These are phyloP conservation scores for Fusarium agapanthi DNA, from an alignment of 2,329 filamentous ascomycete genomes.

Conservation along the genomic window DNA sequence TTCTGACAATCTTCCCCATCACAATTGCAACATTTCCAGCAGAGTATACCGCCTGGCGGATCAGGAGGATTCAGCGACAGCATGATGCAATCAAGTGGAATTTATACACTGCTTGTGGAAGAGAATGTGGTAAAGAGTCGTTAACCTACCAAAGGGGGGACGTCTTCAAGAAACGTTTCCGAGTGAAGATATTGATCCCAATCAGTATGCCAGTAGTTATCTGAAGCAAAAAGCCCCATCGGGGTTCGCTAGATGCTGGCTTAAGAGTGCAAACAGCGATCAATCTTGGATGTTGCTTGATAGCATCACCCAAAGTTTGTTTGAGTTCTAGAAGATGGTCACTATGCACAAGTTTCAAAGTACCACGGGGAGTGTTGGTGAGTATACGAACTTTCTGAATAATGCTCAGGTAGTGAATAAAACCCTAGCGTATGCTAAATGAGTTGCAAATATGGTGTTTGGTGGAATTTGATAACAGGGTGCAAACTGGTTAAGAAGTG, in stretches of 20 bases:
- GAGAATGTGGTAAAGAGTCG: no score
- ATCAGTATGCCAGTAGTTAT: not conserved
- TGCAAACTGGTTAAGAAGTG: not conserved
- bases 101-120: no score
- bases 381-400: not conserved
- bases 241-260: not conserved
- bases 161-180: not conserved
- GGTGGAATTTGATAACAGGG: not conserved
- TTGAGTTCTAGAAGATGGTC: not conserved
- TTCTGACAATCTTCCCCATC: no score
- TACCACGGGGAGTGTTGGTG: accelerated
- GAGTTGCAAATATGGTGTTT: not conserved
- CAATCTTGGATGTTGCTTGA: not conserved
- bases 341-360: not conserved
- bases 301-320: not conserved
- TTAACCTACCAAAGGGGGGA: not conserved
- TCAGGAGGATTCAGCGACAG: no score
- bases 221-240: not conserved
- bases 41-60: no score
- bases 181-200: not conserved
- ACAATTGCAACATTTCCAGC: no score
- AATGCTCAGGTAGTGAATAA: not conserved
- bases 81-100: no score
- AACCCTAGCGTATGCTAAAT: not conserved
- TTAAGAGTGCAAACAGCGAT: no score